Evolutionary conservation across 140 eudicot genomes (phyloP), one percentile per base, ranked within the genome.

Genomic region (Flaveria floridana): DNA sequence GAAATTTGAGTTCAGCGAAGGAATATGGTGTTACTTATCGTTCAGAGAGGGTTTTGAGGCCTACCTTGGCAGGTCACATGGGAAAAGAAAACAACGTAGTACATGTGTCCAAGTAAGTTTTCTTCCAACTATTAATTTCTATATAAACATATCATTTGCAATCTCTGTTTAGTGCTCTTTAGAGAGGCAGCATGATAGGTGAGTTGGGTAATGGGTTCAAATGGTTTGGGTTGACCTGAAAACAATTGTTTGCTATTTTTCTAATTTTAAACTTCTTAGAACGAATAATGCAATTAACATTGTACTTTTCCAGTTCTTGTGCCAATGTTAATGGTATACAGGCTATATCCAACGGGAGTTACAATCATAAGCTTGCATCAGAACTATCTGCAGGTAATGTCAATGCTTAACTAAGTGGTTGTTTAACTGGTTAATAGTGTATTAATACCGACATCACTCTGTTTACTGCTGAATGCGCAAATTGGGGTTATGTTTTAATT

Each of bases 1-100:
- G 87, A 73, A 83, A 70, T 73, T 76, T 46, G 48, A 76, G 62
- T 61, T 69, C 72, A 21, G 68, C 84, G 48, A 85, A 80, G 79
- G 87, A 89, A 57, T 71, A 83, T 70, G 87, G 85, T 23, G 73
- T 42, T 16, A 58, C 15, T 71, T 76, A 76, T 70, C 76, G 73
- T 37, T 62, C 37, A 26, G 81, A 81, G 72, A 79, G 70, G 80
- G 75, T 82, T 80, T 76, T 74, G 41, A 78, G 58, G 81, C 63
- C 53, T 37, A 5, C 67, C 21, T 14, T 57, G 23, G 73, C 79
- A 58, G 81, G 68, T 71, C 67, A 53, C 12, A 80, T 77, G 4
- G 82, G 62, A 74, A 79, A 80, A 80, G 81, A 80, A 50, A 70
- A 70, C 68, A 76, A 62, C 3, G 55, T 53, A 3, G 59, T 72